A percentile compares a stretch with the other conserved stretches of the same genome.
Evolutionary conservation across 495 filamentous ascomycete genomes (phyloP).

Genomic region (Lasiosphaeris hirsuta): DNA sequence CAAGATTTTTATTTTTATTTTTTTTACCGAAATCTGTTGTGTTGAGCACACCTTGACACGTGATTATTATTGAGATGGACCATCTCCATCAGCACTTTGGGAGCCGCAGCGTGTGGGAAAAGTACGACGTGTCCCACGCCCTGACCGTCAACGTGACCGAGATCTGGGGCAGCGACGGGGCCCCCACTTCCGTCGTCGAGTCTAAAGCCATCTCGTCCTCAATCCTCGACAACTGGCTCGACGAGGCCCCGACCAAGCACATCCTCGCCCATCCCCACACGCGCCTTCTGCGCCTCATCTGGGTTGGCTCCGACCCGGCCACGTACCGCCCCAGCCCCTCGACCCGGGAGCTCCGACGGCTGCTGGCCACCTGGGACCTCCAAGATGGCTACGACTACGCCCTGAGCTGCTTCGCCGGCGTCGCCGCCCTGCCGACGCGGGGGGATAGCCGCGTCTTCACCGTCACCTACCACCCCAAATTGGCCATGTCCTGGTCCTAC

Average conservation of each 20-base stretch:
- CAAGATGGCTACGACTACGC: constrained; percentile 20
- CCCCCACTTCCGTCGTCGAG: constrained; percentile 1
- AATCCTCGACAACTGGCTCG: constrained; percentile 25
- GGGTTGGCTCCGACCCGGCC: constrained; percentile 18
- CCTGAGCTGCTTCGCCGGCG: constrained; percentile 24
- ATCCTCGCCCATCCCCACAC: constrained; percentile 8
- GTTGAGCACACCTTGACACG: no score
- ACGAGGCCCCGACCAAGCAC: constrained; percentile 13
- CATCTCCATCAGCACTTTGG: constrained; percentile 24
- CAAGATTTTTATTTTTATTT: no score
- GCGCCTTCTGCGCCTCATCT: constrained; percentile 17
- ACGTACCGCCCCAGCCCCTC: constrained; percentile 15
- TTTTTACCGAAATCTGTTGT: no score
- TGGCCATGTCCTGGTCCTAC: constrained; percentile 23
- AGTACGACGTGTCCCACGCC: constrained; percentile 17
- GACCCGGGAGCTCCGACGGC: constrained; percentile 1
- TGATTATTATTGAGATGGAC: constrained; percentile 4
- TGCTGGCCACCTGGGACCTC: constrained; percentile 17
- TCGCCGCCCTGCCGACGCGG: constrained; percentile 6
- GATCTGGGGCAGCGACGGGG: constrained; percentile 16
- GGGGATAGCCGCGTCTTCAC: constrained; percentile 11
- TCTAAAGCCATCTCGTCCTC: constrained; percentile 5
- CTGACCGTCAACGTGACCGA: constrained; percentile 24
- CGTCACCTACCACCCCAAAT: constrained; percentile 29
- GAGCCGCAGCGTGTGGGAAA: constrained; percentile 19